A percentile compares a stretch with the other conserved stretches of the same genome.
Evolutionary conservation across 2,329 filamentous ascomycete species (phyloP).

Genomic region (Fusarium sp.): DNA sequence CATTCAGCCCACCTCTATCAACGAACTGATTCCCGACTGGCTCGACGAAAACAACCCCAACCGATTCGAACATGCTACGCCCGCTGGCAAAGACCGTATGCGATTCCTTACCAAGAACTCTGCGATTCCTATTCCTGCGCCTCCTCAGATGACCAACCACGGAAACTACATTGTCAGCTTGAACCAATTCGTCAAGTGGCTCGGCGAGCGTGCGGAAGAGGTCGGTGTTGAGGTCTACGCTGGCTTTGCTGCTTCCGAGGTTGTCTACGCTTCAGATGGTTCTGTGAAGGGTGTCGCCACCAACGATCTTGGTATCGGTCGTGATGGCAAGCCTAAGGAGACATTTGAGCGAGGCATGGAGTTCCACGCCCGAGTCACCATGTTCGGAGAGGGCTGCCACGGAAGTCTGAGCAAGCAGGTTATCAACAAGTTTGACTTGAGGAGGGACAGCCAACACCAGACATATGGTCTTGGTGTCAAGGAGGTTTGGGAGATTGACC

Average conservation of each 20-base stretch:
- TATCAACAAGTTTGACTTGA: conserved; percentile 91
- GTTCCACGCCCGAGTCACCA: conserved; percentile 90
- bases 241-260: conserved; percentile 93
- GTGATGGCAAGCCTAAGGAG: conserved; percentile 86
- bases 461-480: conserved; percentile 96
- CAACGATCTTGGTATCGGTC: conserved; percentile 88
- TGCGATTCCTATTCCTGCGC: conserved; percentile 83
- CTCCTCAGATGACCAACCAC: conserved; percentile 97
- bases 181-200: conserved; percentile 95
- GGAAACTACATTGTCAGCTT: conserved; percentile 98
- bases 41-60: conserved; percentile 87
- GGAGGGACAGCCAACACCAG: conserved; percentile 89
- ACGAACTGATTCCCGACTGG: conserved; percentile 95
- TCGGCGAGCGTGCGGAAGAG: conserved; percentile 96
- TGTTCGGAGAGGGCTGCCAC: conserved; percentile 95
- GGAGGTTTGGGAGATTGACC: conserved; percentile 96
- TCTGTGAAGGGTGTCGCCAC: conserved; percentile 94
- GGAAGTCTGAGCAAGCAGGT: conserved; percentile 96
- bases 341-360: conserved; percentile 98
- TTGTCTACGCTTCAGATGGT: conserved; percentile 87
- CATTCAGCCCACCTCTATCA: conserved; percentile 86
- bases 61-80: conserved; percentile 87
- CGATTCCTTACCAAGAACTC: conserved; percentile 87
- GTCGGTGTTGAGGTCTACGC: conserved; percentile 95
- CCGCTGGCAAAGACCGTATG: conserved; percentile 88